phyloP scores from a whole-genome alignment of 2,329 filamentous ascomycete species.

The Colletotrichum godetiae region DNA sequence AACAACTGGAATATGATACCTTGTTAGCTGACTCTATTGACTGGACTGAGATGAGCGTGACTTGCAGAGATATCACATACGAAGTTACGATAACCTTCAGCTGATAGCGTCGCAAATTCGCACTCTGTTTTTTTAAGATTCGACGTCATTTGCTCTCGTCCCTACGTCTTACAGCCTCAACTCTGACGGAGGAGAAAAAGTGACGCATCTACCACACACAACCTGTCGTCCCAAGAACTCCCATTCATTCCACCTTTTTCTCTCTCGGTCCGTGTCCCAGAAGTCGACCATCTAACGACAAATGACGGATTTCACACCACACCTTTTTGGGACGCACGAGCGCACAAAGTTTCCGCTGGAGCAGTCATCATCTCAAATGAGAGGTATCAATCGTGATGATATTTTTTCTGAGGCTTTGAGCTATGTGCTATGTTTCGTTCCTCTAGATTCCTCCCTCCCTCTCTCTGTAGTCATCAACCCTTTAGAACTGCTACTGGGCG shows the following conservation, averaged over 20 bases:
- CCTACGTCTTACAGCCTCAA: neutral
- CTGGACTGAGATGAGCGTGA: too few relatives aligned
- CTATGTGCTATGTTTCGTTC: neutral
- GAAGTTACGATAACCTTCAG: neutral
- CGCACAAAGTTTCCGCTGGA: neutral
- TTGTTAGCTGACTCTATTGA: neutral
- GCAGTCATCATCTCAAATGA: neutral
- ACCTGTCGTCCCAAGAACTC: conserved; percentile 12
- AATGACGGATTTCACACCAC: conserved; percentile 16
- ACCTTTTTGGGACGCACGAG: neutral
- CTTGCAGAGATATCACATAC: neutral
- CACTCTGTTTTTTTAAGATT: neutral
- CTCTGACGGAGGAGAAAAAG: neutral
- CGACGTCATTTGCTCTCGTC: neutral
- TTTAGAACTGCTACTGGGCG: neutral
- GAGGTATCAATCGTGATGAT: neutral
- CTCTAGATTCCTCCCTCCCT: neutral
- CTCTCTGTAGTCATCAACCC: neutral
- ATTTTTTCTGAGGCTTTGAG: neutral
- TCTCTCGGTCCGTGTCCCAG: conserved; percentile 19
- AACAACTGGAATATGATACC: conserved; percentile 5
- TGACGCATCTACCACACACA: conserved; percentile 2
- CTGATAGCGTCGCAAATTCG: neutral
- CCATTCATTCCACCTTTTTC: neutral
- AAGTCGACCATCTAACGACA: conserved; percentile 14